phyloP scores from a whole-genome alignment of 352 stramenopile species.

The Globisporangium orthogonon region DNA sequence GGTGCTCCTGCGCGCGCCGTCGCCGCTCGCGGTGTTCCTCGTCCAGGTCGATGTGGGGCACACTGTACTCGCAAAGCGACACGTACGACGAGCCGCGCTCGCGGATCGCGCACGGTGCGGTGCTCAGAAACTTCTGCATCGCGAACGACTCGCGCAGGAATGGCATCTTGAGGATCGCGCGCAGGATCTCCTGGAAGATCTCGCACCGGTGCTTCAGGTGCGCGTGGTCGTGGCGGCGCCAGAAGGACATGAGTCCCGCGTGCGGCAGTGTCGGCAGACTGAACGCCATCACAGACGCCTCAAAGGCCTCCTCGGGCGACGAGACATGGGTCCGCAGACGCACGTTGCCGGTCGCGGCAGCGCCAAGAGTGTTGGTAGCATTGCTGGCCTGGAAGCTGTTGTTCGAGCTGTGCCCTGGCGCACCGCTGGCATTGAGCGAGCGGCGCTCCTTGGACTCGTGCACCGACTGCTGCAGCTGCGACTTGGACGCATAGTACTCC shows the following conservation, averaged over 20 bases:
- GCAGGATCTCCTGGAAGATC: slow-evolving; percentile 69
- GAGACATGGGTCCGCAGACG: slow-evolving; percentile 7
- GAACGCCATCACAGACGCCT: slow-evolving; percentile 55
- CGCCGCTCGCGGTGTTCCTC: slow-evolving; percentile 71
- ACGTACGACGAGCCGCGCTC: slow-evolving; percentile 77
- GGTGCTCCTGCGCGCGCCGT: slow-evolving; percentile 59
- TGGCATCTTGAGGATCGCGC: slow-evolving; percentile 24
- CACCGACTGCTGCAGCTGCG: slow-evolving; percentile 9
- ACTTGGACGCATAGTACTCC: slow-evolving; percentile 33
- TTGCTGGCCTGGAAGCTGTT: slow-evolving; percentile 6
- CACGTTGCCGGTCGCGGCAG: neutral
- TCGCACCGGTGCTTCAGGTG: slow-evolving; percentile 65
- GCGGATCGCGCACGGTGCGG: slow-evolving; percentile 39
- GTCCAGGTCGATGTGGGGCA: slow-evolving; percentile 56
- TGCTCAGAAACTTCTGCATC: slow-evolving; percentile 52
- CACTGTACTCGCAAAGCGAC: slow-evolving; percentile 69
- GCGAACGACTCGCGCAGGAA: slow-evolving; percentile 31
- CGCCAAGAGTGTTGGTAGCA: neutral
- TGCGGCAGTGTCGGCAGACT: slow-evolving; percentile 59
- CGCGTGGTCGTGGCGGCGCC: slow-evolving; percentile 72
- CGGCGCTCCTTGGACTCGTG: slow-evolving; percentile 12
- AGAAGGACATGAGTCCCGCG: slow-evolving; percentile 72
- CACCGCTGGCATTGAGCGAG: neutral
- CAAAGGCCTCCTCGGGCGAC: slow-evolving; percentile 32
- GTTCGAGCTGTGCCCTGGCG: neutral